These are phyloP conservation scores for Crotalaria pallida DNA, from an alignment of 306 rosid genomes.

Conservation along the genomic window DNA sequence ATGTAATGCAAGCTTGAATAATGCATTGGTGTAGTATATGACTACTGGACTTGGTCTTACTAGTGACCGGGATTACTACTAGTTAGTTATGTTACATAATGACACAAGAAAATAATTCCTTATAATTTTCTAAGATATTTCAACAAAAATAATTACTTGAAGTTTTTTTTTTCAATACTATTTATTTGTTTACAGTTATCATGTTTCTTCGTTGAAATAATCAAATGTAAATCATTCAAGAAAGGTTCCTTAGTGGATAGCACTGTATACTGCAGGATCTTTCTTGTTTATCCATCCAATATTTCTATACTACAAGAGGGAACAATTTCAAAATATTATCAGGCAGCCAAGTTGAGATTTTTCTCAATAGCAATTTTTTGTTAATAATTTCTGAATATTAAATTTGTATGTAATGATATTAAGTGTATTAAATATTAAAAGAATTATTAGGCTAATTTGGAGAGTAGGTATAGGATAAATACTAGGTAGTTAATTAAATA, in stretches of 20 bases:
- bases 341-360: too few species aligned
- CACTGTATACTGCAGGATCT: neutral
- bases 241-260: neutral
- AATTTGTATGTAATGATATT: too few species aligned
- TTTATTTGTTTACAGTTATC: neutral
- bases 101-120: neutral
- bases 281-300: too few species aligned
- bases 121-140: neutral
- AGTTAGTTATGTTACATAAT: constrained; percentile 17
- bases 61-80: constrained; percentile 13
- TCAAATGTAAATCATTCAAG: neutral
- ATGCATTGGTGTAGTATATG: neutral
- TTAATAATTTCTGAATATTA: too few species aligned
- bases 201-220: neutral
- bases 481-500: too few species aligned
- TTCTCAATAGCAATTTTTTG: too few species aligned
- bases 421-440: too few species aligned
- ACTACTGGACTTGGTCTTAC: constrained; percentile 19
- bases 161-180: neutral
- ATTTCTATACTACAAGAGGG: too few species aligned
- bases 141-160: neutral
- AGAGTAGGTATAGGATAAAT: too few species aligned
- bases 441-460: too few species aligned
- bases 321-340: too few species aligned
- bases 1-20: neutral